Percentiles rank a stretch among this genome's conserved stretches.
These are phyloP conservation scores for Dalbergia oliveri DNA, from an alignment of 306 rosid species.

Conservation along the genomic window DNA sequence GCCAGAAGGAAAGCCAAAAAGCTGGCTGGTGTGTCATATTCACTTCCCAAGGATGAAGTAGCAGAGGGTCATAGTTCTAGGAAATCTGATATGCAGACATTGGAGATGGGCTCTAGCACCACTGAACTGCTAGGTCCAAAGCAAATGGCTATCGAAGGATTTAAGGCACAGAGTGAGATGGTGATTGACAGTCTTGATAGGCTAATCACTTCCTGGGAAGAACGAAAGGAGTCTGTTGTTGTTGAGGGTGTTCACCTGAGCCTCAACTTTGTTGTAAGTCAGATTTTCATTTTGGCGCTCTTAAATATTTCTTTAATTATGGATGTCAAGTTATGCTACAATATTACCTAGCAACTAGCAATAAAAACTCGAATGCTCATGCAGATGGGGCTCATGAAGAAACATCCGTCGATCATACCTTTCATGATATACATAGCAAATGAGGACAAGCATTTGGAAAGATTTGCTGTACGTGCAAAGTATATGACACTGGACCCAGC, in stretches of 20 bases:
- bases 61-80: slow-evolving; percentile 53
- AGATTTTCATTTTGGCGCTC: slow-evolving; percentile 20
- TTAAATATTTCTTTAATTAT: slow-evolving; percentile 12
- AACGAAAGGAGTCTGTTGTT: slow-evolving; percentile 88
- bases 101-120: slow-evolving; percentile 51
- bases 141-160: slow-evolving; percentile 98
- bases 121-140: slow-evolving; percentile 72
- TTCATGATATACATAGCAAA: slow-evolving; percentile 92
- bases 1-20: slow-evolving; percentile 80
- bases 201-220: slow-evolving; percentile 97
- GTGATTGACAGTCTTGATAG: slow-evolving; percentile 99
- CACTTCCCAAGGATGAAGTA: slow-evolving; percentile 63
- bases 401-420: slow-evolving; percentile 94
- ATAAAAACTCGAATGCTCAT: slow-evolving; percentile 23
- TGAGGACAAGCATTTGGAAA: slow-evolving; percentile 95
- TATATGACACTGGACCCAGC: slow-evolving; percentile 98
- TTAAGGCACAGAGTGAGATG: slow-evolving; percentile 98
- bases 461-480: slow-evolving; percentile 98
- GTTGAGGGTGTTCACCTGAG: slow-evolving; percentile 99
- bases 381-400: slow-evolving; percentile 99
- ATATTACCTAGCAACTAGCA: slow-evolving; percentile 29
- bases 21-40: slow-evolving; percentile 66
- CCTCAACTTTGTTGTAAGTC: slow-evolving; percentile 89
- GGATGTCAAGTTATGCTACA: slow-evolving; percentile 1
- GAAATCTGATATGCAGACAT: slow-evolving; percentile 53